A percentile compares a stretch with the other conserved stretches of the same genome.
Conservation (phyloP, 306 rosid genomes). For the Vicia faba region DNA sequence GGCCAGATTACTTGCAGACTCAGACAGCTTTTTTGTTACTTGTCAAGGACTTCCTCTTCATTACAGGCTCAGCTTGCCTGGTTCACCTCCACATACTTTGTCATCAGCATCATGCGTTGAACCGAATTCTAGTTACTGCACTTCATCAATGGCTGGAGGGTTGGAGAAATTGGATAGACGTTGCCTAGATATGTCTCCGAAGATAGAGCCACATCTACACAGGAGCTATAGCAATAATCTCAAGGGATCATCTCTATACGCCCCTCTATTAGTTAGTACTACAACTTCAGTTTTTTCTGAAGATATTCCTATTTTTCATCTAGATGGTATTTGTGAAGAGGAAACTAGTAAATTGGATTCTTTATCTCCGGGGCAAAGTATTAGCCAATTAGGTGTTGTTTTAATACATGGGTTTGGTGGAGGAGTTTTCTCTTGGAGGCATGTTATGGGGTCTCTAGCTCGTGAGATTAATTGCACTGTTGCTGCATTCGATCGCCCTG, state of each 20-base stretch:
- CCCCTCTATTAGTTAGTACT: constrained; percentile 72
- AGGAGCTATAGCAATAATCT: constrained; percentile 88
- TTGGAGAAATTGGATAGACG: constrained; percentile 61
- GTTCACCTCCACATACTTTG: constrained; percentile 64
- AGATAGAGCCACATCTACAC: constrained; percentile 56
- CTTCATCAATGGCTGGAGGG: constrained; percentile 51
- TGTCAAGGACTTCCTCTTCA: constrained; percentile 78
- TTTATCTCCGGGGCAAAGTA: constrained; percentile 40
- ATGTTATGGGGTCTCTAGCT: constrained; percentile 79
- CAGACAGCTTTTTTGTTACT: constrained; percentile 74
- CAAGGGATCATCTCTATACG: constrained; percentile 67
- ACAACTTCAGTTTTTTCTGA: constrained; percentile 54
- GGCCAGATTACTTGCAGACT: constrained; percentile 68
- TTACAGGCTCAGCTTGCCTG: constrained; percentile 79
- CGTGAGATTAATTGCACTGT: constrained; percentile 73
- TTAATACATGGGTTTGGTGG: constrained; percentile 96
- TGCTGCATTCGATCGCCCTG: constrained; percentile 92
- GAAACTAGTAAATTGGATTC: constrained; percentile 50
- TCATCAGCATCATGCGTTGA: constrained; percentile 58
- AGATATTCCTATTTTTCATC: constrained; percentile 66
- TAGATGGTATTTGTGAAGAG: constrained; percentile 58
- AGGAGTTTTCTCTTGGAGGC: constrained; percentile 97
- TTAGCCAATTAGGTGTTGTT: constrained; percentile 65
- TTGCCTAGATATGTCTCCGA: constrained; percentile 50
- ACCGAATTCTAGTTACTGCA: constrained; percentile 45